A percentile compares a stretch with the other conserved stretches of the same genome.
Evolutionary conservation across 441 rosid species (phyloP).

Genomic region (Bruguiera hainesii): DNA sequence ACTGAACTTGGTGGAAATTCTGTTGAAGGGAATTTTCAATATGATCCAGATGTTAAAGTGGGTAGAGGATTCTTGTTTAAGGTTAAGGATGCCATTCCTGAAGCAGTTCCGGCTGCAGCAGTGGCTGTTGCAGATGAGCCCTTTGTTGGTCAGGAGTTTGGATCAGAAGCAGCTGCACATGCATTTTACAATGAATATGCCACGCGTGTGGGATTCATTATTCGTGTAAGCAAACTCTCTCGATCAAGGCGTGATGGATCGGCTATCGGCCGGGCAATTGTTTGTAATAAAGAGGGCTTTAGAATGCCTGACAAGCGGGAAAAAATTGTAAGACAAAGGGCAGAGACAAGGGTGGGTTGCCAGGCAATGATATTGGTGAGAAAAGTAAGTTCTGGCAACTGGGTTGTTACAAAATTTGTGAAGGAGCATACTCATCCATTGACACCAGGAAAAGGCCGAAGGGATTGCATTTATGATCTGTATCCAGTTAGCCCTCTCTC

Average conservation of each 20-base stretch:
- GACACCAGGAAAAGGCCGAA: conserved; percentile 82
- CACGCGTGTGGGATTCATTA: conserved; percentile 73
- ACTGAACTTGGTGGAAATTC: conserved; percentile 54
- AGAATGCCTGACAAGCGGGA: conserved; percentile 93
- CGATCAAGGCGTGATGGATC: conserved; percentile 95
- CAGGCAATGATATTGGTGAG: conserved; percentile 97
- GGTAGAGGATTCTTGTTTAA: conserved; percentile 38
- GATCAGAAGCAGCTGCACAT: conserved; percentile 87
- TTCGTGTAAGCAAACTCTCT: conserved; percentile 94
- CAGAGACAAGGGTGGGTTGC: conserved; percentile 96
- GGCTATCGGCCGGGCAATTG: conserved; percentile 90
- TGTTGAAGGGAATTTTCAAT: conserved; percentile 45
- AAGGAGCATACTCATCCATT: conserved; percentile 90
- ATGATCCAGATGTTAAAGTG: conserved; percentile 44
- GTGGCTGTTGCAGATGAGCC: conserved; percentile 59
- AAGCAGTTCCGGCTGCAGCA: conserved; percentile 27
- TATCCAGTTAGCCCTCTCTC: conserved; percentile 74
- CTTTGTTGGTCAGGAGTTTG: conserved; percentile 83
- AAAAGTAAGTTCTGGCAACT: conserved; percentile 80
- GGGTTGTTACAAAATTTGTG: conserved; percentile 87
- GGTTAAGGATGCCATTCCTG: conserved; percentile 32
- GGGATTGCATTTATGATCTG: conserved; percentile 90
- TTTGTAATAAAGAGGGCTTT: conserved; percentile 94
- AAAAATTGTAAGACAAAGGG: conserved; percentile 87
- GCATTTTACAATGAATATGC: conserved; percentile 93